These are phyloP conservation scores for Hyaloscypha finlandica DNA, from an alignment of 495 filamentous ascomycete species.

Conservation along the genomic window DNA sequence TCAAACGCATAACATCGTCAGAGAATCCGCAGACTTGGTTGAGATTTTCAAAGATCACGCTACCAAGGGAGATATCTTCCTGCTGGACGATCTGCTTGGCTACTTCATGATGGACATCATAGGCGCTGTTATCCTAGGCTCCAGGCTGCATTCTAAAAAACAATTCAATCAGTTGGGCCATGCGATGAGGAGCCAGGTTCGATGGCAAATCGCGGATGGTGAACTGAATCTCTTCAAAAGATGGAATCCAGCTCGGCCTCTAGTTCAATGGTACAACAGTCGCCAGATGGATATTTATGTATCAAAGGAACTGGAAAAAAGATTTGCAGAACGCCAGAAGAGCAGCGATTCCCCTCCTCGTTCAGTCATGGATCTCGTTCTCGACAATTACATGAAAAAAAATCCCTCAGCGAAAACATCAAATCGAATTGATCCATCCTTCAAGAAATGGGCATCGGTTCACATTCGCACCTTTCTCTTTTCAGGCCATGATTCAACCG, in stretches of 20 bases:
- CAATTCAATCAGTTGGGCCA: slow-evolving; percentile 30
- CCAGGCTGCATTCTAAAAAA: slow-evolving; percentile 6
- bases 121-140: slow-evolving; percentile 24
- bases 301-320: slow-evolving; percentile 37
- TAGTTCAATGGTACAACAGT: slow-evolving; percentile 35
- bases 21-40: slow-evolving; percentile 38
- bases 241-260: slow-evolving; percentile 18
- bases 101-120: slow-evolving; percentile 71
- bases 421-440: slow-evolving; percentile 29
- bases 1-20: slow-evolving; percentile 37
- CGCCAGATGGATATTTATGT: slow-evolving; percentile 39
- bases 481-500: slow-evolving; percentile 27
- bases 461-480: slow-evolving; percentile 38
- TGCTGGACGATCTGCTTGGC: slow-evolving; percentile 58
- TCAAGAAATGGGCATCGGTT: slow-evolving; percentile 31
- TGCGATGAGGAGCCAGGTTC: slow-evolving; percentile 33
- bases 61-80: slow-evolving; percentile 33
- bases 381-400: slow-evolving; percentile 36
- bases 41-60: slow-evolving; percentile 37
- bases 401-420: neutral
- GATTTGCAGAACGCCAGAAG: slow-evolving; percentile 26
- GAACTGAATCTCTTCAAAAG: slow-evolving; percentile 32
- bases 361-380: slow-evolving; percentile 39
- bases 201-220: slow-evolving; percentile 24
- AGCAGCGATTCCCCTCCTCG: slow-evolving; percentile 13